Evolutionary conservation across 2,329 filamentous ascomycete species (phyloP).

Genomic region (Arthrobotrys entomopaga): DNA sequence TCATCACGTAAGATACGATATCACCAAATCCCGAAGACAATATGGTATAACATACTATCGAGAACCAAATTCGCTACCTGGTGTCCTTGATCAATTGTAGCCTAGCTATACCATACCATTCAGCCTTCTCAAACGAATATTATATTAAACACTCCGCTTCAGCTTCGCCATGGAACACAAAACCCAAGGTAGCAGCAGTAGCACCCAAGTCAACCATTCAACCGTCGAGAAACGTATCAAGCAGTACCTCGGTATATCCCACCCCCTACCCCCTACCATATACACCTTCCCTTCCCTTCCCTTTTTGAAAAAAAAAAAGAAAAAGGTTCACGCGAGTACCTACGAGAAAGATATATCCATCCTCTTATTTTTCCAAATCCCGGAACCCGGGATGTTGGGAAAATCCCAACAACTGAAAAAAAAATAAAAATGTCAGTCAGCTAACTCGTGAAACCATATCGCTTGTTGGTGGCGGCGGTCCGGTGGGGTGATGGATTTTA

Average conservation of each 20-base stretch:
- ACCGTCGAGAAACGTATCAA: conserved; percentile 43
- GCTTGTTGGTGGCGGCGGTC: neutral
- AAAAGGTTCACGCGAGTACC: no score
- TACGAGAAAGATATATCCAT: no score
- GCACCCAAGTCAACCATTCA: conserved; percentile 30
- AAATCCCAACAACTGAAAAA: conserved; percentile 3
- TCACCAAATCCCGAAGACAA: no score
- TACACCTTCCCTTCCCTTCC: neutral
- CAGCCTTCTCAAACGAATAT: neutral
- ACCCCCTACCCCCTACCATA: neutral
- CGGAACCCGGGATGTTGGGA: conserved; percentile 35
- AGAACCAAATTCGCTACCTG: neutral
- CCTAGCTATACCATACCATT: no score
- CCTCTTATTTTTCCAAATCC: conserved; percentile 6
- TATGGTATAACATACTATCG: no score
- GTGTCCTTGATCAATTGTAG: neutral
- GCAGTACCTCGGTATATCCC: conserved; percentile 37
- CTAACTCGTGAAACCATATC: neutral
- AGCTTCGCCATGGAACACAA: conserved; percentile 38
- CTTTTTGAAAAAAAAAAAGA: neutral
- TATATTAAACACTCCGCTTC: neutral
- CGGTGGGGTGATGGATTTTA: no score
- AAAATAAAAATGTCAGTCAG: neutral
- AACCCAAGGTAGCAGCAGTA: neutral
- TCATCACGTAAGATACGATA: neutral